A percentile compares a stretch with the other conserved stretches of the same genome.
Conservation (phyloP, 2,329 filamentous ascomycete species). For the Penicillium sp. region DNA sequence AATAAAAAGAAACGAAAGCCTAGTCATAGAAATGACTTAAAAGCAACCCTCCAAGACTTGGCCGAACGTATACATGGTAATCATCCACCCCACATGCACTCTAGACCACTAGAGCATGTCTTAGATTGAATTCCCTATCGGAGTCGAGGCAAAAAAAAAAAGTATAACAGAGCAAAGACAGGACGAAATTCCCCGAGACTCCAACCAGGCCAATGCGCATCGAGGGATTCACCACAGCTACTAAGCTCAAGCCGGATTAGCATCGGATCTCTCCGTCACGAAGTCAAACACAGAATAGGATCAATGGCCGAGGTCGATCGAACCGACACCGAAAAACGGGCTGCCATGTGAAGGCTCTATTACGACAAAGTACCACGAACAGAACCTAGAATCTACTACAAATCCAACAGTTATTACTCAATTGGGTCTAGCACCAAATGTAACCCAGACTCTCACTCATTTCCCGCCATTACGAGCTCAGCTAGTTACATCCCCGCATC, state of each 20-base stretch:
- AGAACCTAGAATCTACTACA: not conserved
- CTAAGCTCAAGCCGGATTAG: constrained; percentile 6
- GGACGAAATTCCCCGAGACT: constrained; percentile 7
- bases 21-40: not conserved
- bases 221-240: constrained; percentile 5
- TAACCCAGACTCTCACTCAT: not conserved
- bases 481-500: constrained; percentile 8
- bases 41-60: not conserved
- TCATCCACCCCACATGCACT: not conserved
- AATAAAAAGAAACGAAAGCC: not conserved
- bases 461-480: not conserved
- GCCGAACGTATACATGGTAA: not conserved
- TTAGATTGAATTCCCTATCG: not conserved
- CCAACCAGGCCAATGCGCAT: constrained; percentile 2
- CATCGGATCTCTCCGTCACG: constrained; percentile 5
- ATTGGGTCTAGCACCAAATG: too few species aligned
- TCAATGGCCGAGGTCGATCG: constrained; percentile 12
- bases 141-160: not conserved
- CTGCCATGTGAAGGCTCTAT: constrained; percentile 7
- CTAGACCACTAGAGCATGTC: not conserved
- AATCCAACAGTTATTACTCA: too few species aligned
- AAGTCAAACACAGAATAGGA: not conserved
- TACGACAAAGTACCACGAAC: not conserved
- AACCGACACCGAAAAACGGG: not conserved
- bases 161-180: not conserved